Base-by-base conservation (phyloP, 306 rosid genomes). In the Clitoria ternatea region DNA sequence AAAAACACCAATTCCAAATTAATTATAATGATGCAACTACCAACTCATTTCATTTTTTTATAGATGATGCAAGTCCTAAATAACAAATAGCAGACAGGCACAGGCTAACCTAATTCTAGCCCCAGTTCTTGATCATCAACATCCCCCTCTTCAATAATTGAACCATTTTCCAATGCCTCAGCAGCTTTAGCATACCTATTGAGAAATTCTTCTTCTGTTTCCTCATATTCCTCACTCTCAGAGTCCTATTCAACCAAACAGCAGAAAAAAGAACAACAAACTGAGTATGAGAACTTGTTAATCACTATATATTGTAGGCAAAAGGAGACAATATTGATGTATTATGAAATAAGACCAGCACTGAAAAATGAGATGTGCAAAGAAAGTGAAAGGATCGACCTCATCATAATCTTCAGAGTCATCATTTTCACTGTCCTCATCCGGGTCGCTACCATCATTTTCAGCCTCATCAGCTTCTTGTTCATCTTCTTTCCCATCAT, bases 181-280 rank as follows among this genome's bases (percentile, higher is more conserved):
- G 98, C 96, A 45, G 86, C 95, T 83, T 89, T 85, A 49, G 96
- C 96, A 81, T 92, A 89, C 82, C 98, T 85, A 57, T 84, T 72
- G 56, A 92, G 87, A 78, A 92, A 89, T 56, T 86, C 85, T 78
- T 87, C 95, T 72, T 89, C 96, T 1, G 98, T 92, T 79, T 92
- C 96, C 74, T 85, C 94, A 60, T 77, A 83, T 72, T 85, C 96
- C 69, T 87, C 95, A 64, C 59, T 80, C 55, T 86, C 98, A 6
- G 98, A 92, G 49, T 92, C 98, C 98, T 85, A 63, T 66, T 75
- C 6, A 55, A 70, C 42, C 66, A 73, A 57, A 39, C 56, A 60
- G 22, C 64, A 15, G 53, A 13, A 69, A 20, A 14, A 6, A 14
- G 11, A 39, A 33, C 17, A 69, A 9, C 22, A 30, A 27, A 61